Evolutionary conservation across 768 basidiomycete genomes (phyloP).

Genomic region (Leccinum rimulosum): DNA sequence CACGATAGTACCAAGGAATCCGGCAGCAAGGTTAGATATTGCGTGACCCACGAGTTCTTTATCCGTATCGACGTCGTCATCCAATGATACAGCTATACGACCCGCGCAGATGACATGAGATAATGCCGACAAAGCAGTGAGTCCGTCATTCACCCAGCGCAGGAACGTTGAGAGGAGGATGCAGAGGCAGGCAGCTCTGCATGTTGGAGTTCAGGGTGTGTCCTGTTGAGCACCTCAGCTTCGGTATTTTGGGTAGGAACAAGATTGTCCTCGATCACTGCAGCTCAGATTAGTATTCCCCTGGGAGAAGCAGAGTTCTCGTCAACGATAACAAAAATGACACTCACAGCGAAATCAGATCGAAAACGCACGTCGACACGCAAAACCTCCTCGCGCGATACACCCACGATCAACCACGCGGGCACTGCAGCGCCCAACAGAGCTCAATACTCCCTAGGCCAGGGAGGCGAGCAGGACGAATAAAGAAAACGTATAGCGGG

Average conservation of each 20-base stretch:
- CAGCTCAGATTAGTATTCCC: too few species aligned
- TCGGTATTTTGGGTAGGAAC: too few species aligned
- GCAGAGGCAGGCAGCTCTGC: constrained; percentile 33
- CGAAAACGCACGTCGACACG: background rate
- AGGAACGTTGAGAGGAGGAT: constrained; percentile 87
- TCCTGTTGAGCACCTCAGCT: too few species aligned
- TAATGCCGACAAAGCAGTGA: background rate
- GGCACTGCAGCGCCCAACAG: constrained; percentile 21
- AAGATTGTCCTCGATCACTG: too few species aligned
- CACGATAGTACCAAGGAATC: constrained; percentile 76
- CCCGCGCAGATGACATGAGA: too few species aligned
- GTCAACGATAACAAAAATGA: too few species aligned
- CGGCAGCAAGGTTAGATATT: constrained; percentile 83
- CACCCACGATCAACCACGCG: background rate
- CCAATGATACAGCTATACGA: constrained; percentile 73
- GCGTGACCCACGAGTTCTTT: constrained; percentile 92
- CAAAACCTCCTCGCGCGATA: background rate
- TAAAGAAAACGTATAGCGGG: constrained; percentile 38
- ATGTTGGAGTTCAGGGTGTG: too few species aligned
- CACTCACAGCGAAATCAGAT: too few species aligned
- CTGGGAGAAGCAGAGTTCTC: too few species aligned
- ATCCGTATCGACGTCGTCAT: constrained; percentile 87
- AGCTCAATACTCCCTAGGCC: constrained; percentile 32
- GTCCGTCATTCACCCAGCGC: constrained; percentile 58
- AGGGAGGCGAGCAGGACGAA: constrained; percentile 39